phyloP scores from a whole-genome alignment of 495 filamentous ascomycete species.

The Neurospora hispaniola region DNA sequence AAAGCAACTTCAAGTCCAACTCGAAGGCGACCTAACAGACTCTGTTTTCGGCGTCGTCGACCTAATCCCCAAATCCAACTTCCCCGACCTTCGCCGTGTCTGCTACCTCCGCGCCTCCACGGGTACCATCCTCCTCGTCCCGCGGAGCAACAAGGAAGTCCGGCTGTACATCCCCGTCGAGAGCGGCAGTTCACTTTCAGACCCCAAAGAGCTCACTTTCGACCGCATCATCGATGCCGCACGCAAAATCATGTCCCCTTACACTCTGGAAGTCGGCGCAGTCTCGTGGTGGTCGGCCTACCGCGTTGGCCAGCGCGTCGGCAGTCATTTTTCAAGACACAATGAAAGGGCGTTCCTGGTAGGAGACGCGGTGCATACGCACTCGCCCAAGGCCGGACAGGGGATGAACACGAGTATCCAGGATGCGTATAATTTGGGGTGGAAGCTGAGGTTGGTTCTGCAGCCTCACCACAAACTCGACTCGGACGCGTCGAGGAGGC shows the following conservation, averaged over 20 bases:
- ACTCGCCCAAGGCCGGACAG: constrained; percentile 63
- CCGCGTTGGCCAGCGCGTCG: constrained; percentile 65
- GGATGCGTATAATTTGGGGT: constrained; percentile 62
- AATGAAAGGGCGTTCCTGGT: constrained; percentile 56
- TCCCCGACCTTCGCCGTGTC: constrained; percentile 62
- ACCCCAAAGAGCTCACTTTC: constrained; percentile 36
- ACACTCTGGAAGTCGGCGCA: constrained; percentile 36
- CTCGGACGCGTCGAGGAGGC: too few species aligned
- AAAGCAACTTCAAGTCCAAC: constrained; percentile 38
- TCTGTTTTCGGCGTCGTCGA: constrained; percentile 56
- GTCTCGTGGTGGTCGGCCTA: constrained; percentile 34
- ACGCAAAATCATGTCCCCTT: constrained; percentile 48
- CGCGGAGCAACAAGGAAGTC: constrained; percentile 48
- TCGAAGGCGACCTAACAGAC: constrained; percentile 52
- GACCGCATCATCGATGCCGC: constrained; percentile 49
- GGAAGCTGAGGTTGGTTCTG: constrained; percentile 55
- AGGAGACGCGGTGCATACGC: constrained; percentile 51
- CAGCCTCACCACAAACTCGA: too few species aligned
- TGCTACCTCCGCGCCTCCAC: constrained; percentile 44
- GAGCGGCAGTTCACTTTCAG: constrained; percentile 30
- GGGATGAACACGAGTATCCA: constrained; percentile 67
- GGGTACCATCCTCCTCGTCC: constrained; percentile 59
- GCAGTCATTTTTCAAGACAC: constrained; percentile 45
- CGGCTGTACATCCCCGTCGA: constrained; percentile 61
- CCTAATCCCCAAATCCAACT: constrained; percentile 55